Evolutionary conservation across 129 eudicot species (phyloP).

Genomic region (Gnaphalium uliginosum): DNA sequence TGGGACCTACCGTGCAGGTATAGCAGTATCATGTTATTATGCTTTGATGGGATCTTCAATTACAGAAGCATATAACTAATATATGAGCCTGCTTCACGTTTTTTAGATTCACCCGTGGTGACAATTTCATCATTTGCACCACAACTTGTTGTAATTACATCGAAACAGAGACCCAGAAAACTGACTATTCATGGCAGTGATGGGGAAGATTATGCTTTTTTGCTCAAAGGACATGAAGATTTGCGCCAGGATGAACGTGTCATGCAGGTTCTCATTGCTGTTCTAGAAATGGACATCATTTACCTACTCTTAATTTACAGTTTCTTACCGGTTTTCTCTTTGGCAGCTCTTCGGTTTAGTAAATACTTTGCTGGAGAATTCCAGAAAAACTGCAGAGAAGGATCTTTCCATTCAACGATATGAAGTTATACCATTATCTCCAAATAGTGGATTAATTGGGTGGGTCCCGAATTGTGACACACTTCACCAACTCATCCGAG

Average conservation of each 20-base stretch:
- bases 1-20: slow-evolving; percentile 95
- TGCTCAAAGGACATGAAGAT: slow-evolving; percentile 99
- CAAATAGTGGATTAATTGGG: slow-evolving; percentile 92
- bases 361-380: slow-evolving; percentile 90
- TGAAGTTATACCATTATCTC: slow-evolving; percentile 85
- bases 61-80: slow-evolving; percentile 17
- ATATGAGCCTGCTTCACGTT: background rate
- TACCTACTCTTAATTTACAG: background rate
- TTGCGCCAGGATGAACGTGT: slow-evolving; percentile 98
- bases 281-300: background rate
- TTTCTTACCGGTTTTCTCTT: slow-evolving; percentile 9
- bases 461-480: slow-evolving; percentile 99
- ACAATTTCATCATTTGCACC: slow-evolving; percentile 87
- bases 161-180: slow-evolving; percentile 95
- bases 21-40: slow-evolving; percentile 6
- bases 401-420: slow-evolving; percentile 92
- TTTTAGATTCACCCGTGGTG: slow-evolving; percentile 80
- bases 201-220: slow-evolving; percentile 92
- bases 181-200: slow-evolving; percentile 95
- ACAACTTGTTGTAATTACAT: slow-evolving; percentile 90
- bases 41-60: background rate
- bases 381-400: slow-evolving; percentile 85
- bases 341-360: slow-evolving; percentile 94
- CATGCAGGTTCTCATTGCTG: slow-evolving; percentile 69
- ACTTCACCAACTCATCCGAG: slow-evolving; percentile 90